Evolutionary conservation across 2,329 filamentous ascomycete genomes (phyloP).

Genomic region (Leptodontidium sp.): DNA sequence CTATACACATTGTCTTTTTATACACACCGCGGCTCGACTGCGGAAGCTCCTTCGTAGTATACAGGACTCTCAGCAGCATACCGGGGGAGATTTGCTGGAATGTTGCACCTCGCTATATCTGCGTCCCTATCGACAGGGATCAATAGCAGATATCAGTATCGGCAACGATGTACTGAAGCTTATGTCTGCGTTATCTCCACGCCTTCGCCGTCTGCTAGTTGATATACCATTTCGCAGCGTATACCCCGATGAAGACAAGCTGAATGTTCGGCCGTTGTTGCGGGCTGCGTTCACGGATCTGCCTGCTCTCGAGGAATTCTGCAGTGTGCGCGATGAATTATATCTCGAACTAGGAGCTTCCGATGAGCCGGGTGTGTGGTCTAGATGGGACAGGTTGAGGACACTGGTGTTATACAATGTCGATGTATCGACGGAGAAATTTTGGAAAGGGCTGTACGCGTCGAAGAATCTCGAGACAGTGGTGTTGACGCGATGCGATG

Average conservation of each 20-base stretch:
- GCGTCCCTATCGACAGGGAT: background rate
- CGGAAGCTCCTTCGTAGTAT: constrained; percentile 27
- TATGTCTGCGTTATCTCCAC: constrained; percentile 51
- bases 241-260: constrained; percentile 53
- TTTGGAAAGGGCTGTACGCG: constrained; percentile 52
- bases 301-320: constrained; percentile 56
- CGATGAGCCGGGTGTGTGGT: constrained; percentile 52
- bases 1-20: constrained; percentile 55
- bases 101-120: constrained; percentile 21
- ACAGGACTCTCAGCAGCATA: background rate
- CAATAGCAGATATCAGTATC: constrained; percentile 44
- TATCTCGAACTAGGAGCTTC: constrained; percentile 47
- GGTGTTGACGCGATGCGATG: constrained; percentile 52
- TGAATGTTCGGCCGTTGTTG: constrained; percentile 49
- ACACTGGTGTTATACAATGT: constrained; percentile 55
- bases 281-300: constrained; percentile 56
- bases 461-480: constrained; percentile 52
- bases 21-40: constrained; percentile 56
- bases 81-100: background rate
- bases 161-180: constrained; percentile 51
- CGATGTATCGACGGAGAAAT: constrained; percentile 46
- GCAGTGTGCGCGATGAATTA: constrained; percentile 56
- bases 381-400: constrained; percentile 53
- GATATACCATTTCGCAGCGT: constrained; percentile 57
- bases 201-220: constrained; percentile 56